A percentile compares a stretch with the other conserved stretches of the same genome.
Conservation (phyloP, 1,139 yeast species). For the Magnusiomyces tetraspermus region DNA sequence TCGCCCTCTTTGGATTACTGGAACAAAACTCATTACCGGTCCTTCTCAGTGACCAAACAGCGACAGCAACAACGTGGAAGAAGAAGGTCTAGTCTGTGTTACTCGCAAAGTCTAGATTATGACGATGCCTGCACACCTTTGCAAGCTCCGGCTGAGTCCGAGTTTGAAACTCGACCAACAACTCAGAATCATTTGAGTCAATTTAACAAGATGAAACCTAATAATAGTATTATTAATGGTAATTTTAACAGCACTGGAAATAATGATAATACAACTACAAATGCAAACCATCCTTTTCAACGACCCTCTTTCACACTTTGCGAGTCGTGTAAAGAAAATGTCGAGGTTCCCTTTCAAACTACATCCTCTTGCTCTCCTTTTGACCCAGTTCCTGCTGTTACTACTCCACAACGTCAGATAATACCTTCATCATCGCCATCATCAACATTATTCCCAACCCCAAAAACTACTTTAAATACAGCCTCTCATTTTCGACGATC, state of each 20-base stretch:
- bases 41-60: background rate
- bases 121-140: background rate
- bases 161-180: too few species aligned
- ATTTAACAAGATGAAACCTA: too few species aligned
- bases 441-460: too few species aligned
- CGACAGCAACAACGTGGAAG: constrained; percentile 7
- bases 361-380: background rate
- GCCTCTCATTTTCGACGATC: too few species aligned
- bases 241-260: background rate
- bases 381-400: background rate
- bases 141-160: constrained; percentile 9
- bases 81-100: constrained; percentile 18
- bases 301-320: background rate
- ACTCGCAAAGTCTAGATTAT: constrained; percentile 9
- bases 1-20: constrained; percentile 1
- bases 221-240: background rate
- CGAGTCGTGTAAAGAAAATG: background rate
- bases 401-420: background rate
- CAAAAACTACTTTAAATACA: too few species aligned
- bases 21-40: background rate
- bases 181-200: too few species aligned
- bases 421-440: background rate
- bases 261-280: background rate
- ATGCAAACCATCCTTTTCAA: background rate
- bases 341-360: background rate